Conservation (phyloP, 768 basidiomycete genomes). For the Cantharellus anzutake region DNA sequence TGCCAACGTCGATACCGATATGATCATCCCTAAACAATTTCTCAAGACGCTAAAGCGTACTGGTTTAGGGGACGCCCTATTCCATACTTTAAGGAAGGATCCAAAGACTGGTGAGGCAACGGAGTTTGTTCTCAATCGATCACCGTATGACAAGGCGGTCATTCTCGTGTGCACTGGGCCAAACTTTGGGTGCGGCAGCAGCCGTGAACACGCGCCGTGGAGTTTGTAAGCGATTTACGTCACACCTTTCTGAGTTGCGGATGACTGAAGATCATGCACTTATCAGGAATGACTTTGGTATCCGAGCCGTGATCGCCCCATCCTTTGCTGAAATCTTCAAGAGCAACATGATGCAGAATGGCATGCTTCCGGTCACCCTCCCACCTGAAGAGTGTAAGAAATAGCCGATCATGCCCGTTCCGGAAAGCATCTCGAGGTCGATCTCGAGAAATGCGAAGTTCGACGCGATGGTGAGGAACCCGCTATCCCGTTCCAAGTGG, state of each 20-base stretch:
- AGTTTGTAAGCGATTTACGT: slow-evolving; percentile 36
- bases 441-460: slow-evolving; percentile 67
- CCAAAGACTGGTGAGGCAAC: slow-evolving; percentile 62
- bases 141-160: slow-evolving; percentile 54
- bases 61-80: slow-evolving; percentile 65
- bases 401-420: slow-evolving; percentile 61
- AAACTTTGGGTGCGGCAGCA: slow-evolving; percentile 86
- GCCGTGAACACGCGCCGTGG: slow-evolving; percentile 83
- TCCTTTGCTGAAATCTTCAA: slow-evolving; percentile 85
- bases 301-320: slow-evolving; percentile 71
- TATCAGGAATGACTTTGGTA: slow-evolving; percentile 69
- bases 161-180: slow-evolving; percentile 70
- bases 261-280: slow-evolving; percentile 1
- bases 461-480: slow-evolving; percentile 44
- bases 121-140: slow-evolving; percentile 68
- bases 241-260: neutral
- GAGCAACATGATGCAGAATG: slow-evolving; percentile 83
- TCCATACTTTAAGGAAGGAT: slow-evolving; percentile 64
- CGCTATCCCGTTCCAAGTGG: slow-evolving; percentile 58
- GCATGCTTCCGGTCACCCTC: slow-evolving; percentile 65
- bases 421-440: slow-evolving; percentile 60
- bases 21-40: slow-evolving; percentile 90
- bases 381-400: slow-evolving; percentile 50
- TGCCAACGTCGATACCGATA: slow-evolving; percentile 80
- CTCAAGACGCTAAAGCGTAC: slow-evolving; percentile 83